Percentiles rank a stretch among this genome's conserved stretches.
Evolutionary conservation across 441 rosid genomes (phyloP).

Genomic region (Raphanus hybrid): DNA sequence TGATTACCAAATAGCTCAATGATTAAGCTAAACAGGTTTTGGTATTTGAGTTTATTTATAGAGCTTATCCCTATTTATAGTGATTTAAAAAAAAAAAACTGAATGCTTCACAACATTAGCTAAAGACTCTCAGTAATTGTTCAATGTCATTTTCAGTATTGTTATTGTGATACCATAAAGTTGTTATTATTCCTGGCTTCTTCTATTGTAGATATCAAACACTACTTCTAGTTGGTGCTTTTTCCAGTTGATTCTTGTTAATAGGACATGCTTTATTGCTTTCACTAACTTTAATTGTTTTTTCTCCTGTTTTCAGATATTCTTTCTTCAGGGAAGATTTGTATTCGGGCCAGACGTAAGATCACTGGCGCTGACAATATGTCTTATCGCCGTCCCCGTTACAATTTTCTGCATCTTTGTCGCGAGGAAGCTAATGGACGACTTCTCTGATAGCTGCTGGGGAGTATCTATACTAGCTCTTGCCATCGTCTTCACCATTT

Average conservation of each 20-base stretch:
- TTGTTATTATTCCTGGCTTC: neutral
- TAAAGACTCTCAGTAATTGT: neutral
- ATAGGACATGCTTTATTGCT: neutral
- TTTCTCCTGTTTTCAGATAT: conserved; percentile 49
- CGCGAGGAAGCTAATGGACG: conserved; percentile 61
- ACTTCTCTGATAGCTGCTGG: conserved; percentile 57
- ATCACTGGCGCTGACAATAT: conserved; percentile 65
- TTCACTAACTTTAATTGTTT: neutral
- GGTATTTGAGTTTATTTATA: conserved; percentile 6
- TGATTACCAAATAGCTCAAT: conserved; percentile 16
- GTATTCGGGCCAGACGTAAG: conserved; percentile 84
- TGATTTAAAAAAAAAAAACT: neutral
- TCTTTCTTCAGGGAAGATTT: conserved; percentile 71
- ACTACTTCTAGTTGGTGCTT: neutral
- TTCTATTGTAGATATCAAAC: too few species aligned
- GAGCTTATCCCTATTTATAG: conserved; percentile 19
- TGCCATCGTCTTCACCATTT: conserved; percentile 60
- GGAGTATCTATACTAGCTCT: conserved; percentile 58
- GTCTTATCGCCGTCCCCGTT: conserved; percentile 64
- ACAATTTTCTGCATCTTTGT: conserved; percentile 66
- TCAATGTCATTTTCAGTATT: conserved; percentile 2
- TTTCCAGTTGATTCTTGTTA: neutral
- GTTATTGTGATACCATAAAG: neutral
- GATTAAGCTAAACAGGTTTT: conserved; percentile 11
- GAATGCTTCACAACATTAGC: neutral